phyloP scores from a whole-genome alignment of 2,329 filamentous ascomycete species.

The Exophiala sideris region DNA sequence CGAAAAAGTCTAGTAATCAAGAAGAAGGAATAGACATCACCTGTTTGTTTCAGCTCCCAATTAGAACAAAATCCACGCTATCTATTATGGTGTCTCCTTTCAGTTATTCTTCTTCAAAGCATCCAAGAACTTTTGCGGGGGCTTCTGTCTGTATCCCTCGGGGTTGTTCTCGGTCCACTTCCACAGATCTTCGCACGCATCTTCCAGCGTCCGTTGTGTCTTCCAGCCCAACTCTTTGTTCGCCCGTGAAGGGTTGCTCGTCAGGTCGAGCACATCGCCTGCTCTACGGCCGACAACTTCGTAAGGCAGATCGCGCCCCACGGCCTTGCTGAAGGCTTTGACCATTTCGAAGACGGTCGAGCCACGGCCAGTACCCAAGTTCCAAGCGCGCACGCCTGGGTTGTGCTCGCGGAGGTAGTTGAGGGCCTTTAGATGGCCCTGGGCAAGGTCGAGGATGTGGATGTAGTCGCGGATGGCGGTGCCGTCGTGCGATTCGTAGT shows the following conservation, averaged over 20 bases:
- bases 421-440: slow-evolving; percentile 81
- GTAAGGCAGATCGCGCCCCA: slow-evolving; percentile 82
- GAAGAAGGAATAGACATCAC: not conserved
- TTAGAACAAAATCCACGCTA: not conserved
- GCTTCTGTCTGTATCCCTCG: slow-evolving; percentile 85
- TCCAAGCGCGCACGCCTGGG: slow-evolving; percentile 93
- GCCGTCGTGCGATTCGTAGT: slow-evolving; percentile 86
- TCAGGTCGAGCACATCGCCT: slow-evolving; percentile 92
- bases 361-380: slow-evolving; percentile 88
- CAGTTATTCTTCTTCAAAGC: slow-evolving; percentile 47
- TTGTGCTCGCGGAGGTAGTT: slow-evolving; percentile 81
- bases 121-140: slow-evolving; percentile 77
- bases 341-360: slow-evolving; percentile 98
- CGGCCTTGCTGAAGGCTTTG: slow-evolving; percentile 83
- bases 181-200: slow-evolving; percentile 93
- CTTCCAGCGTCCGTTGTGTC: slow-evolving; percentile 83
- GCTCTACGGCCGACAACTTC: slow-evolving; percentile 76
- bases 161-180: slow-evolving; percentile 97
- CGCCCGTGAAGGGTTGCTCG: slow-evolving; percentile 81
- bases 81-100: not conserved
- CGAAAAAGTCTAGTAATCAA: too few species aligned
- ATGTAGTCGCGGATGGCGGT: slow-evolving; percentile 98
- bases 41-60: not conserved
- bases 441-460: slow-evolving; percentile 85
- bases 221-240: slow-evolving; percentile 91